phyloP scores from a whole-genome alignment of 2,329 filamentous ascomycete genomes.

The Penicillium hordei region DNA sequence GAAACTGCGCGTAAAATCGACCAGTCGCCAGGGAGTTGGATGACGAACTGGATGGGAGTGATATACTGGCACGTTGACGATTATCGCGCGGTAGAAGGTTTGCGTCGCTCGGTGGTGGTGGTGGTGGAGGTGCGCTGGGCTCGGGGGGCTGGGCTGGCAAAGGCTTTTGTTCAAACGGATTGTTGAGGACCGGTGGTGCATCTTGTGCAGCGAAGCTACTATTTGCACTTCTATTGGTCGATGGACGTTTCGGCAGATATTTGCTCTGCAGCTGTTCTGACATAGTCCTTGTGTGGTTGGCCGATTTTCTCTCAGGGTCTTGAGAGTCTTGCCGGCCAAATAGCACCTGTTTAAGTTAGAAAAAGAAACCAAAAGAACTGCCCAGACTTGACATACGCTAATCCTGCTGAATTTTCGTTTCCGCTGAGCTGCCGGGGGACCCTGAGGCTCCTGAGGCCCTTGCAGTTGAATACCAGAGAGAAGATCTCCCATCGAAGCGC shows the following conservation, averaged over 20 bases:
- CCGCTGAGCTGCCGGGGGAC: constrained; percentile 6
- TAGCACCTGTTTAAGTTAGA: constrained; percentile 18
- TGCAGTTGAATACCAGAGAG: constrained; percentile 21
- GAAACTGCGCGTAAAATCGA: constrained; percentile 21
- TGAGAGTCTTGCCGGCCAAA: constrained; percentile 18
- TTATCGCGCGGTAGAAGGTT: background rate
- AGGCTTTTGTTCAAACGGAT: background rate
- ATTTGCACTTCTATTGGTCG: background rate
- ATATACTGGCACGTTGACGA: constrained; percentile 11
- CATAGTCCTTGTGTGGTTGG: background rate
- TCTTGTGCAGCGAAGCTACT: background rate
- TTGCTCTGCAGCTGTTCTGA: constrained; percentile 4
- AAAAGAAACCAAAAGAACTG: background rate
- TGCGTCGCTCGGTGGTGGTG: background rate
- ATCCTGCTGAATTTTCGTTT: constrained; percentile 21
- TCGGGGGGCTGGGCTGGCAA: background rate
- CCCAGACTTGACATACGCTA: constrained; percentile 15
- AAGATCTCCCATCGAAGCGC: constrained; percentile 27
- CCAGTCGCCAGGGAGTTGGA: constrained; percentile 3
- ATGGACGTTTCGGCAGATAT: constrained; percentile 1
- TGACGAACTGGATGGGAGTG: constrained; percentile 6
- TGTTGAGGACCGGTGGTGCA: background rate
- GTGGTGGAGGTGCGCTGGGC: background rate
- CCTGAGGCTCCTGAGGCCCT: constrained; percentile 4
- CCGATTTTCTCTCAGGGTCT: background rate